A percentile compares a stretch with the other conserved stretches of the same genome.
Evolutionary conservation across 495 filamentous ascomycete species (phyloP).

Genomic region (Apiosordaria backusii): DNA sequence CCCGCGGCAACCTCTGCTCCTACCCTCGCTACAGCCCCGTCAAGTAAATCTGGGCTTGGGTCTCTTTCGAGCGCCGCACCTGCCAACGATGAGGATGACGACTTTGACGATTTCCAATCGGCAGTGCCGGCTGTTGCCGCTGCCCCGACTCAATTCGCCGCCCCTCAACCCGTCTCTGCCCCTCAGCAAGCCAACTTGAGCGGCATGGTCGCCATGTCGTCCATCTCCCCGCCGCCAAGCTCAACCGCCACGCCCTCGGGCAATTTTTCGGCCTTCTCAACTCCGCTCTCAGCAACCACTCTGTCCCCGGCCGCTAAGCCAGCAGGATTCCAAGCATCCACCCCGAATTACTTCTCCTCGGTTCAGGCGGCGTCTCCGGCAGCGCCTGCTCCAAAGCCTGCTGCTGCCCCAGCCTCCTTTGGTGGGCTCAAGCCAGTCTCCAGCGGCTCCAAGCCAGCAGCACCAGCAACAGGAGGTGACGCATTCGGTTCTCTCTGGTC

Average conservation of each 20-base stretch:
- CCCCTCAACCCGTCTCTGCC: conserved; percentile 77
- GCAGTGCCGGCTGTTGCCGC: conserved; percentile 62
- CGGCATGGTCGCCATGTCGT: conserved; percentile 74
- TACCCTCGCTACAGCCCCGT: conserved; percentile 44
- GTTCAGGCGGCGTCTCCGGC: conserved; percentile 46
- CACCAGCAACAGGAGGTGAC: conserved; percentile 61
- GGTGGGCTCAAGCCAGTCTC: conserved; percentile 19
- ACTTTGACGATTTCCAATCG: conserved; percentile 98
- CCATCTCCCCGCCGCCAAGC: conserved; percentile 68
- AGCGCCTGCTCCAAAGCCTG: conserved; percentile 22
- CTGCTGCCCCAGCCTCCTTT: conserved; percentile 25
- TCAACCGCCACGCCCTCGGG: conserved; percentile 51
- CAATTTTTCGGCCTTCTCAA: conserved; percentile 53
- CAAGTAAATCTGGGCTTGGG: conserved; percentile 51
- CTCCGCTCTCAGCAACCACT: conserved; percentile 43
- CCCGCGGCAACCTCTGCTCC: conserved; percentile 42
- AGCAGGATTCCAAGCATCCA: conserved; percentile 68
- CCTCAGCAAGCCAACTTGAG: conserved; percentile 75
- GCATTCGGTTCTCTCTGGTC: conserved; percentile 87
- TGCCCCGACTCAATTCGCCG: conserved; percentile 65
- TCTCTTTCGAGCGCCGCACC: conserved; percentile 39
- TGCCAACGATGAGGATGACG: conserved; percentile 69
- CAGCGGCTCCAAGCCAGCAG: conserved; percentile 40
- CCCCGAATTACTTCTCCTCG: conserved; percentile 94
- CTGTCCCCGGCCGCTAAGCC: conserved; percentile 46